Evolutionary conservation across 345 rosid species (phyloP), one percentile per base, ranked within the genome.

Genomic region (Viola odorata): DNA sequence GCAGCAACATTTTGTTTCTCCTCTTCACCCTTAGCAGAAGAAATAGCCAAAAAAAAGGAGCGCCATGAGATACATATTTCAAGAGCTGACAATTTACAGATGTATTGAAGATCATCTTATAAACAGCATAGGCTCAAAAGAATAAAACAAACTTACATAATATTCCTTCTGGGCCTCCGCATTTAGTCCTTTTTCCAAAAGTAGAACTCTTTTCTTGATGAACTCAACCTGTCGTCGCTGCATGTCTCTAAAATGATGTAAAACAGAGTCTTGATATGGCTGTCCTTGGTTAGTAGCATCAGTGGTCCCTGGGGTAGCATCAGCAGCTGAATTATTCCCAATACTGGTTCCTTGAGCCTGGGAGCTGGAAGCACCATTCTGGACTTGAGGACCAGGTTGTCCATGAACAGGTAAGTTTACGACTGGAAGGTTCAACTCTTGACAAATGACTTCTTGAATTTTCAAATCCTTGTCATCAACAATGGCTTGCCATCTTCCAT

Each of bases 401-500:
- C 90, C 97, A 5, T 81, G 73, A 66, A 74, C 74, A 53, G 98
- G 84, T 63, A 85, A 74, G 76, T 76, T 86, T 73, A 85, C 66
- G n/a, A 75, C 69, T 39, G 95, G 91, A 57, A 91, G 92, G 73
- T 81, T 88, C 76, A 95, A 53, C 72, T 91, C 99, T 73, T 85
- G 88, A 78, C 95, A 88, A 63, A 95, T 88, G 69, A 86, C 65
- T 69, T 91, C 96, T 74, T 83, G 97, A 64, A 95, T 72, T 78
- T 72, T 81, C 84, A 88, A 70, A 67, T 84, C 99, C 78, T 81
- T 91, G 75, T 95, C 97, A 77, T 95, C 97, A 68, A 88, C 88
- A 68, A 95, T 91, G 41, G 97, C 96, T 82, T 91, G 99, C 99
- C 99, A 91, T 77, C 97, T 84, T 75, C 99, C 99, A 52, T 91